Conservation (phyloP, 2,329 filamentous ascomycete genomes). For the Penicillium carneum region DNA sequence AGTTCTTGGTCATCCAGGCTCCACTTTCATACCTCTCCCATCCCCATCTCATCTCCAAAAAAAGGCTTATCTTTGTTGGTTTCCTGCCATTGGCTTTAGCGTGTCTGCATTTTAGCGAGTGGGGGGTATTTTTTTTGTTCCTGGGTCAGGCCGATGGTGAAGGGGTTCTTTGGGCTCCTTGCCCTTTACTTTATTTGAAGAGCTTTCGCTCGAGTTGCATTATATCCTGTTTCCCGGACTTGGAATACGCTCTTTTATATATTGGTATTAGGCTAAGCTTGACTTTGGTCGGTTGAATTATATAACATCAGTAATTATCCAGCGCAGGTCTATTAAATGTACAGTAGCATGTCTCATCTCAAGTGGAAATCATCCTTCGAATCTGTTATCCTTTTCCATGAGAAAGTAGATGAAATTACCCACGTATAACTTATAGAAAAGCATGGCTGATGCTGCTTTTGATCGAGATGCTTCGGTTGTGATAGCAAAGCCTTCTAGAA, state of each 20-base stretch:
- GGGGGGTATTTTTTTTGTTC: constrained; percentile 1
- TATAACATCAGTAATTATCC: not conserved
- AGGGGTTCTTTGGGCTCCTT: not conserved
- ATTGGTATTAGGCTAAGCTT: not conserved
- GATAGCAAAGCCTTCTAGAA: not conserved
- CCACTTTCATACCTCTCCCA: not conserved
- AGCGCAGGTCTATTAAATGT: not conserved
- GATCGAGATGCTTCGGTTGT: not conserved
- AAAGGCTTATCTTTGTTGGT: not conserved
- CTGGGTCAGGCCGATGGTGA: not conserved
- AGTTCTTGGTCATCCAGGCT: not conserved
- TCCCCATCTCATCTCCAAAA: not conserved
- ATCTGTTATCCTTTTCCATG: not conserved
- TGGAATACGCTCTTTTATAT: constrained; percentile 3
- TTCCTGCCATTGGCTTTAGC: constrained; percentile 6
- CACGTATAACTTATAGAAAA: not conserved
- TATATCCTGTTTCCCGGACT: constrained; percentile 10
- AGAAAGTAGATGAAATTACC: not conserved
- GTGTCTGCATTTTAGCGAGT: constrained; percentile 20
- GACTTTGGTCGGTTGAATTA: not conserved
- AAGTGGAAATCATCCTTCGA: not conserved
- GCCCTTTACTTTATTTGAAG: not conserved
- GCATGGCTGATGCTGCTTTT: not conserved
- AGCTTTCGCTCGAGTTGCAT: constrained; percentile 12
- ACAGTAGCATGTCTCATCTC: not conserved